phyloP scores from a whole-genome alignment of 331 rosid genomes.

The Erythrophleum ivorense region DNA sequence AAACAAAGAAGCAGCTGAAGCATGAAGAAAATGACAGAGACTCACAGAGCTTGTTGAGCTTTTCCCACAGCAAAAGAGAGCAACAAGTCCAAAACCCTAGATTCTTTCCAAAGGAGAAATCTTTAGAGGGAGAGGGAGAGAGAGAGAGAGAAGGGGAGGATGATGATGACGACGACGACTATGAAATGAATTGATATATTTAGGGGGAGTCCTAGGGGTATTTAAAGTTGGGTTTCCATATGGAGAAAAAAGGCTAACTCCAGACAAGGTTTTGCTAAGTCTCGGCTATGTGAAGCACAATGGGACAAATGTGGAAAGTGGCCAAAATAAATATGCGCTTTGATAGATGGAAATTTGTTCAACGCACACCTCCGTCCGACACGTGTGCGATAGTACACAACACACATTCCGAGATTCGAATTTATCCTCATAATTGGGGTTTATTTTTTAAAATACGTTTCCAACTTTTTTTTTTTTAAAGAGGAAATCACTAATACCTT shows the following conservation, averaged over 20 bases:
- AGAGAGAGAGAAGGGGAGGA: conserved; percentile 25
- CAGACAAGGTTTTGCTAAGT: conserved; percentile 35
- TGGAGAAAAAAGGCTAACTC: conserved; percentile 33
- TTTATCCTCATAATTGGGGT: background rate
- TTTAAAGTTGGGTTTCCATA: conserved; percentile 41
- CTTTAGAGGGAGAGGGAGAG: conserved; percentile 24
- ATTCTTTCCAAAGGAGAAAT: conserved; percentile 39
- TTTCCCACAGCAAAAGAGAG: background rate
- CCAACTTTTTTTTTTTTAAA: background rate
- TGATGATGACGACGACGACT: background rate
- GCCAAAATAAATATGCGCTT: conserved; percentile 2
- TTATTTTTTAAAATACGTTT: background rate
- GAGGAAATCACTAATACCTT: background rate
- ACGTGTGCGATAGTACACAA: background rate
- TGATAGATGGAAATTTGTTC: background rate
- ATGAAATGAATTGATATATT: conserved; percentile 24
- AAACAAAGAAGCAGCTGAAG: conserved; percentile 19
- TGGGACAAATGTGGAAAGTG: conserved; percentile 46
- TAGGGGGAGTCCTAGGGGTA: conserved; percentile 34
- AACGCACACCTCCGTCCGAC: background rate
- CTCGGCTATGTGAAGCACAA: conserved; percentile 38
- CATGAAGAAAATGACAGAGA: conserved; percentile 21
- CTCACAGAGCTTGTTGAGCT: conserved; percentile 14
- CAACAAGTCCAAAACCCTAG: conserved; percentile 63
- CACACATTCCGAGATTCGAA: background rate